Evolutionary conservation across 208 protist genomes (phyloP).

Genomic region (Trichomonas tenax): DNA sequence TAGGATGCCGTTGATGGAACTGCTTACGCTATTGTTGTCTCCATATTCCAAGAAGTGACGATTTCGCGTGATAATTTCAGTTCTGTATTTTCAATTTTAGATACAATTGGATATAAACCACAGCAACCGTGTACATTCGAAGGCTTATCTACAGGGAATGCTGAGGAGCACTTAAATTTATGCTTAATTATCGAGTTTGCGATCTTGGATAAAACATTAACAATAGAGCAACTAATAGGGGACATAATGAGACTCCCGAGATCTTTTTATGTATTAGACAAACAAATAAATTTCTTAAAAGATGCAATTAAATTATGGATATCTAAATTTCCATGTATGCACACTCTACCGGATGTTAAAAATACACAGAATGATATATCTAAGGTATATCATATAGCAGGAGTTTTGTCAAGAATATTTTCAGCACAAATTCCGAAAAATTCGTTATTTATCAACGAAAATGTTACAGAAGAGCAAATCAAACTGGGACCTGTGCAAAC

Average conservation of each 20-base stretch:
- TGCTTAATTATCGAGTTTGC: not conserved
- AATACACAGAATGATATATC: not conserved
- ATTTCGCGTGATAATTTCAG: not conserved
- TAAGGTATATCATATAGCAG: not conserved
- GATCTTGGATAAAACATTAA: not conserved
- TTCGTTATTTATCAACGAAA: not conserved
- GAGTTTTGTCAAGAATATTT: not conserved
- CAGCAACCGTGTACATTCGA: not conserved
- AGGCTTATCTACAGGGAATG: not conserved
- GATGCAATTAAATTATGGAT: not conserved
- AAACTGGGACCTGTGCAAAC: not conserved
- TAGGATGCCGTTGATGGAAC: not conserved
- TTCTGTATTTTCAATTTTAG: not conserved
- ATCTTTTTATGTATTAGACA: not conserved
- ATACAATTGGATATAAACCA: not conserved
- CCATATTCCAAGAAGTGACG: not conserved
- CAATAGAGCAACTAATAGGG: not conserved
- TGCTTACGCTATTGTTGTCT: not conserved
- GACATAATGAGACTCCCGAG: not conserved
- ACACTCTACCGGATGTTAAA: not conserved
- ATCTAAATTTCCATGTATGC: conserved; percentile 6
- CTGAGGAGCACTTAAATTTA: not conserved
- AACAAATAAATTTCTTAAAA: not conserved
- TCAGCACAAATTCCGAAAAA: not conserved
- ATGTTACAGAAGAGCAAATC: not conserved